A percentile compares a stretch with the other conserved stretches of the same genome.
Evolutionary conservation across 108 stramenopile species (phyloP).

Genomic region (Skeletonema marinoi): DNA sequence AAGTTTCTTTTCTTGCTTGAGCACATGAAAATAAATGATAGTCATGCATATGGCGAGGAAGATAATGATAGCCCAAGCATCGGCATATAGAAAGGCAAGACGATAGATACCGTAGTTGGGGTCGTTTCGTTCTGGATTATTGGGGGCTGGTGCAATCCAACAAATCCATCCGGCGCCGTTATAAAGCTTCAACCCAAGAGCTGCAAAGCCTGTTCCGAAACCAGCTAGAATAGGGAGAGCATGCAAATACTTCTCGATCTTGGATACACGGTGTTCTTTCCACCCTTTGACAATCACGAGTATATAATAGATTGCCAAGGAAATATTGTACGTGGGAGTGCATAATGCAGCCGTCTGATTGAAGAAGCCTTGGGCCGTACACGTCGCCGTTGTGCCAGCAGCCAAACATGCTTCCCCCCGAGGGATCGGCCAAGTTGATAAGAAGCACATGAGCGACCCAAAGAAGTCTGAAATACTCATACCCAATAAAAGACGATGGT

Average conservation of each 20-base stretch:
- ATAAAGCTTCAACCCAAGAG: background rate
- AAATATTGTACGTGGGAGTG: slow-evolving; percentile 25
- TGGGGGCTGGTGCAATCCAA: slow-evolving; percentile 1
- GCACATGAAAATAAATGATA: too few species aligned
- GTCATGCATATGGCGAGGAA: too few species aligned
- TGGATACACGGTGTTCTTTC: slow-evolving; percentile 9
- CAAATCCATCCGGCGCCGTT: slow-evolving; percentile 2
- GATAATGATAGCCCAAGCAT: too few species aligned
- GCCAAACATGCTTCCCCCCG: too few species aligned
- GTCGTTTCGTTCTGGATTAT: background rate
- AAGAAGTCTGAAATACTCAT: too few species aligned
- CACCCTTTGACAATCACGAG: slow-evolving; percentile 16
- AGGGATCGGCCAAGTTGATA: too few species aligned
- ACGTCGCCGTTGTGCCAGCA: too few species aligned
- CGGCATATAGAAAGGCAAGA: slow-evolving; percentile 5
- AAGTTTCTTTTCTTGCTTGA: too few species aligned
- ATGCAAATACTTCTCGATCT: slow-evolving; percentile 12
- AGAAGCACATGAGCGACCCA: too few species aligned
- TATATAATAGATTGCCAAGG: slow-evolving; percentile 29
- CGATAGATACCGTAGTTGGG: background rate
- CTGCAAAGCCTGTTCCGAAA: slow-evolving; percentile 18
- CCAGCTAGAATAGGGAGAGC: background rate
- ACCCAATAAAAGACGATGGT: slow-evolving; percentile 6
- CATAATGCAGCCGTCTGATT: slow-evolving; percentile 6
- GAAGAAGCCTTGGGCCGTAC: background rate